Evolutionary conservation across 805 yeast species (phyloP), one percentile per base, ranked within the genome.

Genomic region (Candida loeiensis): DNA sequence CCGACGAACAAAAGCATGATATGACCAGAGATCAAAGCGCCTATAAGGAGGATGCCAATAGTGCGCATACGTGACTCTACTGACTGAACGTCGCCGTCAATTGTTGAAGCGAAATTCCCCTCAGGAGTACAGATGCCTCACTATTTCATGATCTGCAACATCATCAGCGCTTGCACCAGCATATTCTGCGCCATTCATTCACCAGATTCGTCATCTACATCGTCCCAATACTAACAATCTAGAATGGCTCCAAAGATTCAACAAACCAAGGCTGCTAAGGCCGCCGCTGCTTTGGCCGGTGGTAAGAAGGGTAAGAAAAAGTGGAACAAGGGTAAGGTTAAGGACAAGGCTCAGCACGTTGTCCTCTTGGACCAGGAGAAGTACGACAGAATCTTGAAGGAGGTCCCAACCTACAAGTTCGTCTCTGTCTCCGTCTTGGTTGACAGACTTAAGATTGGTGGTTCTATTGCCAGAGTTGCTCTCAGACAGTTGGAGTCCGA

Each of bases 261-360:
- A 83, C 90, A 88, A 76, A 85, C 96, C 69, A 91, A 91, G 81
- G 97, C 97, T 76, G 97, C 96, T 70, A 91, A 91, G 82, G 96
- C 96, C 41, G 97, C 98, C 69, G 98, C 98, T 80, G 98, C 97
- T 74, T 80, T 88, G 84, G 96, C 97, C 74, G 97, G 97, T 85
- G 96, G 97, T 84, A 90, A 90, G 86, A 89, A 91, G 72, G 88
- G 96, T 76, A 93, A 93, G 89, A 91, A 93, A 95, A 93, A 93
- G 96, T 93, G 98, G 99, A 86, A 95, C 85, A 90, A 91, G 84
- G 96, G 96, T 77, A 89, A 95, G 84, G 96, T 89, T 75, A 93
- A 95, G 90, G 99, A 93, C 79, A 91, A 86, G 95, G 98, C 99
- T 64, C 91, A 87, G 74, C 99, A 93, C 82, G 82, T 89, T 69